Evolutionary conservation across 805 yeast genomes (phyloP), one percentile per base, ranked within the genome.

Genomic region (Blastobotrys parvus): DNA sequence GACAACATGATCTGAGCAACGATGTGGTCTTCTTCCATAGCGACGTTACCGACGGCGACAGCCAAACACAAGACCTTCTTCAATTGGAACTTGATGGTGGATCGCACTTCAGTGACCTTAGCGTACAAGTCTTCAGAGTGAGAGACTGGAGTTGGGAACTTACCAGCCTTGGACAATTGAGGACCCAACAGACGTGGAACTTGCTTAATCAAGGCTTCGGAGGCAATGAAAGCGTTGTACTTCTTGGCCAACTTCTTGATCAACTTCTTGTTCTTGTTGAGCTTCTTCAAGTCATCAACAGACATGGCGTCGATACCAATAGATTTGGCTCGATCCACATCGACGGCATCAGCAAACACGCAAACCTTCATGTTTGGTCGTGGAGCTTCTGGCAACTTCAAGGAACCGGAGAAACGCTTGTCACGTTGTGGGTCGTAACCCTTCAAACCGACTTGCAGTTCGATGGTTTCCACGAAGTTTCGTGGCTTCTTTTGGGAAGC

Each of bases 381-480:
- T 78, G 98, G 98, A 60, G 94, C 95, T 69, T 80, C 82, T 69
- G 99, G 99, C 64, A 92, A 80, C 77, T 82, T 92, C 77, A 92
- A 82, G 69, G 97, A 68, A 78, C 99, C 99, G 71, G 97, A 90
- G 97, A 92, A 92, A 88, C 99, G 97, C 89, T 92, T 92, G 77
- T 92, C 99, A 86, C 98, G 89, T 80, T 92, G 98, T 70, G 99
- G 97, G 73, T 92, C 99, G 77, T 92, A 92, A 95, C 92, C 92
- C 89, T 92, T 92, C 65, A 92, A 82, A 74, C 98, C 98, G 68
- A 92, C 95, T 79, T 92, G 98, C 70, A 92, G 80, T 79, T 92
- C 99, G 66, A 92, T 89, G 73, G 99, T 90, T 83, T 92, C 99
- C 75, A 90, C 84, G 79, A 92, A 92, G 95, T 92, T 92, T 83